Conservation (phyloP, 2,329 filamentous ascomycete species). For the Colletotrichum tropicicola region DNA sequence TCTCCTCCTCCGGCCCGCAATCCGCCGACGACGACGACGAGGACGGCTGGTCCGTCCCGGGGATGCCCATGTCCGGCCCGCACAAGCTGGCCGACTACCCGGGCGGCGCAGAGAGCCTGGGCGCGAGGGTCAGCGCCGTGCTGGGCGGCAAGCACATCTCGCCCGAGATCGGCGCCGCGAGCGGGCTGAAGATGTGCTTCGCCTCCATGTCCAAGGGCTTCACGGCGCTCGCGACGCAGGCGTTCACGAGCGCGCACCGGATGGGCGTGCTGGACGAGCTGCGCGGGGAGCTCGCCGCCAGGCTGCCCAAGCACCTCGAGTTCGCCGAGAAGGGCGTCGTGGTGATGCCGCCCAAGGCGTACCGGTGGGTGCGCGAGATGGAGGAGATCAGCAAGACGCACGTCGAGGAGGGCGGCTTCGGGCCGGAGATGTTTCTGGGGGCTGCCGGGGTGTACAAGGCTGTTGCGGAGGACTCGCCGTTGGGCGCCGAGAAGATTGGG, state of each 20-base stretch:
- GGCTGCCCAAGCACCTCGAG: slow-evolving; percentile 56
- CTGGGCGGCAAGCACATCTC: slow-evolving; percentile 61
- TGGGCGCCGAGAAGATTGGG: slow-evolving; percentile 67
- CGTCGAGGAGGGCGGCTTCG: slow-evolving; percentile 70
- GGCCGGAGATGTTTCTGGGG: slow-evolving; percentile 61
- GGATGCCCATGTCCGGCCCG: slow-evolving; percentile 60
- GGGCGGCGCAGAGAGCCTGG: slow-evolving; percentile 36
- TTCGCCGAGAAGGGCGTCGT: slow-evolving; percentile 61
- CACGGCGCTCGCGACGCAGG: slow-evolving; percentile 74
- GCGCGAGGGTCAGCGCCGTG: slow-evolving; percentile 47
- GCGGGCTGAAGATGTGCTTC: slow-evolving; percentile 73
- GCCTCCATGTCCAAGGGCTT: slow-evolving; percentile 70
- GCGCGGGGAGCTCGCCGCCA: slow-evolving; percentile 59
- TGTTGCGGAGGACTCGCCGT: slow-evolving; percentile 68
- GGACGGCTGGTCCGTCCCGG: slow-evolving; percentile 48
- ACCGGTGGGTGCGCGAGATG: slow-evolving; percentile 83
- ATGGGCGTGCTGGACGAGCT: slow-evolving; percentile 71
- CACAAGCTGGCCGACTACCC: slow-evolving; percentile 49
- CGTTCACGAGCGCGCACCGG: slow-evolving; percentile 72
- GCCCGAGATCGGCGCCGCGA: slow-evolving; percentile 61
- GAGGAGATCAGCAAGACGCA: slow-evolving; percentile 77
- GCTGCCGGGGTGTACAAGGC: slow-evolving; percentile 69
- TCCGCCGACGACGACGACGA: slow-evolving; percentile 27
- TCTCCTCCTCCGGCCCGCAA: slow-evolving; percentile 21
- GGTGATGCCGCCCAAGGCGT: slow-evolving; percentile 77